These are phyloP conservation scores for Cryptococcus deneoformans DNA, from an alignment of 1,284 basidiomycete species.

Conservation along the genomic window DNA sequence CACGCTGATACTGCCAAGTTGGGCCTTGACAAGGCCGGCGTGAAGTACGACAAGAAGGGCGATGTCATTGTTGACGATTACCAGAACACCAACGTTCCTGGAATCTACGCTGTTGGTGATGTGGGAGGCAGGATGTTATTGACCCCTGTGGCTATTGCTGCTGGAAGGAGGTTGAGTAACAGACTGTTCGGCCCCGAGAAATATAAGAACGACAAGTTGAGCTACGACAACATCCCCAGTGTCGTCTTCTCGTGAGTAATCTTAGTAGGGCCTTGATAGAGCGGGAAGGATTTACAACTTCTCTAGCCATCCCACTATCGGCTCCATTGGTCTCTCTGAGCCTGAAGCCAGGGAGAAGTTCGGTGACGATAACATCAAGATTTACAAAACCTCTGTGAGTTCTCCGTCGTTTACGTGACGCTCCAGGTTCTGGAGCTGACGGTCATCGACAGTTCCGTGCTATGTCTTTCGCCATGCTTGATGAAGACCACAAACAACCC, in stretches of 20 bases:
- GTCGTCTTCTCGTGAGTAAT: slow-evolving; percentile 85
- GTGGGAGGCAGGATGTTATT: slow-evolving; percentile 87
- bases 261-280: slow-evolving; percentile 34
- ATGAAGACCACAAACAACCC: slow-evolving; percentile 83
- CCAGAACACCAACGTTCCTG: slow-evolving; percentile 73
- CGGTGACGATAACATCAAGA: slow-evolving; percentile 80
- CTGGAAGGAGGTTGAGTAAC: slow-evolving; percentile 84
- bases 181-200: slow-evolving; percentile 81
- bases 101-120: slow-evolving; percentile 85
- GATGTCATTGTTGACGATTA: slow-evolving; percentile 88
- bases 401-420: neutral
- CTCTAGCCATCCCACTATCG: slow-evolving; percentile 81
- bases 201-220: slow-evolving; percentile 82
- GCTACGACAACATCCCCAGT: slow-evolving; percentile 86
- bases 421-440: neutral
- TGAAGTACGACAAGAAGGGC: slow-evolving; percentile 72
- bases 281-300: neutral
- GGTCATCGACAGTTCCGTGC: slow-evolving; percentile 59
- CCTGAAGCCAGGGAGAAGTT: slow-evolving; percentile 82
- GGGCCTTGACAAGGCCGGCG: slow-evolving; percentile 72
- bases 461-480: slow-evolving; percentile 83
- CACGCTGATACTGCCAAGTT: slow-evolving; percentile 74
- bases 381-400: slow-evolving; percentile 63
- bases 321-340: slow-evolving; percentile 89
- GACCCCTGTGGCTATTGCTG: slow-evolving; percentile 98